These are phyloP conservation scores for Colletotrichum higginsianum DNA, from an alignment of 2,329 filamentous ascomycete genomes.

Conservation along the genomic window DNA sequence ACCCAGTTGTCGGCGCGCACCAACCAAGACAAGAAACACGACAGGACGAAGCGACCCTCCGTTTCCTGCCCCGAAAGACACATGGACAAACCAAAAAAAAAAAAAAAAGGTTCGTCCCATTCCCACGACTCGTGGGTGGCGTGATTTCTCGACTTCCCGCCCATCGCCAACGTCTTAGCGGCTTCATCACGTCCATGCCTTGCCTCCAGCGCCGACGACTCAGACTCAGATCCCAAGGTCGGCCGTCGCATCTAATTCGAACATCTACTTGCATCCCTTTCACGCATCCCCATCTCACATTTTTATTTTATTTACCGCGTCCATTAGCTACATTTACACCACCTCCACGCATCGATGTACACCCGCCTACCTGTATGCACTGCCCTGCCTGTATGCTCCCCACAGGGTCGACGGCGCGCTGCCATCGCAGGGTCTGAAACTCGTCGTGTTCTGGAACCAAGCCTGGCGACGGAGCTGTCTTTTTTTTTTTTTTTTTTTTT, in stretches of 20 bases:
- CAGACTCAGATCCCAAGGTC: slow-evolving; percentile 1
- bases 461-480: slow-evolving; percentile 2
- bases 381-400: no score
- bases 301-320: no score
- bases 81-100: no score
- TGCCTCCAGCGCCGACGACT: background rate
- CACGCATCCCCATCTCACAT: no score
- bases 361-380: no score
- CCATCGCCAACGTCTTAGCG: slow-evolving; percentile 31
- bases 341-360: background rate
- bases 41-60: slow-evolving; percentile 6
- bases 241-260: background rate
- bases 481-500: background rate
- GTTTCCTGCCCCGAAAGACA: background rate
- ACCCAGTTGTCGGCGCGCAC: background rate
- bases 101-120: slow-evolving; percentile 37
- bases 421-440: slow-evolving; percentile 37
- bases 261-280: no score
- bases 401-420: background rate
- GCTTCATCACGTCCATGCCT: slow-evolving; percentile 17
- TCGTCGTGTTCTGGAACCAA: slow-evolving; percentile 16
- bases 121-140: slow-evolving; percentile 38
- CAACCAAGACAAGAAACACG: slow-evolving; percentile 4
- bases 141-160: slow-evolving; percentile 32
- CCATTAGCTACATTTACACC: background rate